Evolutionary conservation across 768 basidiomycete species (phyloP).

Genomic region (Pleurotus eryngii): DNA sequence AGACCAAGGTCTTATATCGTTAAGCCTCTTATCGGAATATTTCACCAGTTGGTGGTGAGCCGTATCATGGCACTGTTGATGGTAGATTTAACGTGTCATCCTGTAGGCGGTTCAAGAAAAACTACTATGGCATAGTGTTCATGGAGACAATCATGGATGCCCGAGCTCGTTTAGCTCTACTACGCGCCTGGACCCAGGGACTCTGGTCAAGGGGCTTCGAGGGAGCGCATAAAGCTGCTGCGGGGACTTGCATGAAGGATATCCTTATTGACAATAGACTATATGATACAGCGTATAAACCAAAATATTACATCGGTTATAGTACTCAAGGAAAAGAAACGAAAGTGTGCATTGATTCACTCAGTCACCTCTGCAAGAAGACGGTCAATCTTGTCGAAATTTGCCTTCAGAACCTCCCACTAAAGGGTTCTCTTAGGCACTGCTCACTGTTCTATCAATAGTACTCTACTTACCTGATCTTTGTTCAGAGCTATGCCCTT

Average conservation of each 20-base stretch:
- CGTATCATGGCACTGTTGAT: no score
- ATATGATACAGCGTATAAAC: neutral
- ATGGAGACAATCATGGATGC: conserved; percentile 64
- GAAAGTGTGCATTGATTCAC: conserved; percentile 11
- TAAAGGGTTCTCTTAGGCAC: conserved; percentile 19
- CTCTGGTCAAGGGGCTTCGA: conserved; percentile 53
- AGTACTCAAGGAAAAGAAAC: neutral
- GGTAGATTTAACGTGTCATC: neutral
- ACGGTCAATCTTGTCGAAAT: conserved; percentile 44
- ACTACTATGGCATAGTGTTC: conserved; percentile 47
- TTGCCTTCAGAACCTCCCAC: conserved; percentile 57
- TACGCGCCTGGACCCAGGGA: conserved; percentile 63
- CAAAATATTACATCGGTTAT: neutral
- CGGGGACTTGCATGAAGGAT: conserved; percentile 52
- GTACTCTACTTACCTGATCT: conserved; percentile 52
- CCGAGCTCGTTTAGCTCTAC: conserved; percentile 52
- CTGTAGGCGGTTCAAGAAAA: conserved; percentile 56
- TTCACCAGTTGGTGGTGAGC: conserved; percentile 70
- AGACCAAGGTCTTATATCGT: conserved; percentile 46
- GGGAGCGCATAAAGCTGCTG: conserved; percentile 70
- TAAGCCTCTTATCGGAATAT: conserved; percentile 45
- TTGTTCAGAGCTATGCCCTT: conserved; percentile 68
- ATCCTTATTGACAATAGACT: neutral
- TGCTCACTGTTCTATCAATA: neutral
- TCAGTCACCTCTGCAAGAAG: conserved; percentile 40